Conservation (phyloP, 2,329 filamentous ascomycete genomes). For the Trichoderma guizhouense region DNA sequence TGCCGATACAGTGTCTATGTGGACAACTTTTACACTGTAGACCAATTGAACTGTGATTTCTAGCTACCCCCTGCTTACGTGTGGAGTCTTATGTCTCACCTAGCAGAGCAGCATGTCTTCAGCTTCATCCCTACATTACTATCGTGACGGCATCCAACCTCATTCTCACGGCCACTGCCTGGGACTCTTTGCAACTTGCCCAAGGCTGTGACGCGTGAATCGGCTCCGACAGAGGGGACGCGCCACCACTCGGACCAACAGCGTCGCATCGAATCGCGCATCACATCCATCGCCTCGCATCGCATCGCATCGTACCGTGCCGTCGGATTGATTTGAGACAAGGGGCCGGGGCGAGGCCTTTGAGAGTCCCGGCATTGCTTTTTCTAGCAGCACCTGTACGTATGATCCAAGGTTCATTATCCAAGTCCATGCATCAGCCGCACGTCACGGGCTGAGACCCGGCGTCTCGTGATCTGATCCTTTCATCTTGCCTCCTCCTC, state of each 20-base stretch:
- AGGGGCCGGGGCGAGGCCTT: not conserved
- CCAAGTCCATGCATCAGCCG: not conserved
- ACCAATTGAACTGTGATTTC: not conserved
- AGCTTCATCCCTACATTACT: not conserved
- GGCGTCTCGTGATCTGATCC: conserved; percentile 4
- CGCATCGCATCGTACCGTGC: conserved; percentile 3
- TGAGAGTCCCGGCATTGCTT: not conserved
- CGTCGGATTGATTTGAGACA: not conserved
- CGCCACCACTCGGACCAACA: not conserved
- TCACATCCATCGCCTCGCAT: not conserved
- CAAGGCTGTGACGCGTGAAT: not conserved
- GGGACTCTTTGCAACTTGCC: not conserved
- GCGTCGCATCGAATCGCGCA: not conserved
- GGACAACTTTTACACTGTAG: not conserved
- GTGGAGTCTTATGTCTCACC: not conserved
- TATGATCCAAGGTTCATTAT: not conserved
- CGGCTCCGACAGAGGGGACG: not conserved
- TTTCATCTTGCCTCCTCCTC: conserved; percentile 6
- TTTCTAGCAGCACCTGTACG: not conserved
- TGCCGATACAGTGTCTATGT: not conserved
- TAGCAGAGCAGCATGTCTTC: not conserved
- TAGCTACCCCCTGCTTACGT: not conserved
- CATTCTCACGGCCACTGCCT: not conserved
- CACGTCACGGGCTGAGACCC: not conserved
- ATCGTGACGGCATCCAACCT: not conserved